Percentiles rank a stretch among this genome's conserved stretches.
These are phyloP conservation scores for Backusella parvicylindrica DNA, from an alignment of 192 early-diverging fungal genomes.

Conservation along the genomic window DNA sequence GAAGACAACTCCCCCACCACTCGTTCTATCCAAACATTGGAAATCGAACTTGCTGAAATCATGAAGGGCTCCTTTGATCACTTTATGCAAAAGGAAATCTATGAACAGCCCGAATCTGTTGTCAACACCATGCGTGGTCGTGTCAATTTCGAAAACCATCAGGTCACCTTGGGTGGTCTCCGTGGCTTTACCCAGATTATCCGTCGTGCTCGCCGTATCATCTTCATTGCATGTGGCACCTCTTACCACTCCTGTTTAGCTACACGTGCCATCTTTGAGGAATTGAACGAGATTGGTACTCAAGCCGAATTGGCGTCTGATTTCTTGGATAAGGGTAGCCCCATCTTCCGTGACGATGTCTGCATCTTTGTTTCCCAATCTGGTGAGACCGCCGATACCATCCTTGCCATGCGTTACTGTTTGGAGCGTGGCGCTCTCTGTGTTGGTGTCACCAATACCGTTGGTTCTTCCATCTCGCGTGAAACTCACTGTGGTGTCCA, in stretches of 20 bases:
- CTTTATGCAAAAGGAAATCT: conserved; percentile 99
- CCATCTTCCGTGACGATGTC: conserved; percentile 99
- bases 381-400: conserved; percentile 98
- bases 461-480: conserved; percentile 92
- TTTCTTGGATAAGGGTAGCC: conserved; percentile 93
- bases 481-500: conserved; percentile 99
- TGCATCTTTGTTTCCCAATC: conserved; percentile 99
- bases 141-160: conserved; percentile 94
- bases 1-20: conserved; percentile 73
- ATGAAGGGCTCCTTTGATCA: conserved; percentile 97
- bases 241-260: conserved; percentile 94
- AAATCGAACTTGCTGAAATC: conserved; percentile 96
- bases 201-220: conserved; percentile 91
- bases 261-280: conserved; percentile 95
- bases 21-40: conserved; percentile 97
- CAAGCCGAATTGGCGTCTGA: conserved; percentile 89
- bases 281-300: conserved; percentile 94
- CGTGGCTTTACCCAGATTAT: conserved; percentile 90
- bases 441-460: conserved; percentile 97
- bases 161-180: conserved; percentile 90
- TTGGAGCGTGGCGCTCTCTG: conserved; percentile 95
- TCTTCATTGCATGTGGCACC: conserved; percentile 97
- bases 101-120: conserved; percentile 97
- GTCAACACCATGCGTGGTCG: conserved; percentile 99
- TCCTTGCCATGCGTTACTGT: conserved; percentile 97